These are phyloP conservation scores for Leishmania arabica DNA, from an alignment of 208 protist genomes.

Conservation along the genomic window DNA sequence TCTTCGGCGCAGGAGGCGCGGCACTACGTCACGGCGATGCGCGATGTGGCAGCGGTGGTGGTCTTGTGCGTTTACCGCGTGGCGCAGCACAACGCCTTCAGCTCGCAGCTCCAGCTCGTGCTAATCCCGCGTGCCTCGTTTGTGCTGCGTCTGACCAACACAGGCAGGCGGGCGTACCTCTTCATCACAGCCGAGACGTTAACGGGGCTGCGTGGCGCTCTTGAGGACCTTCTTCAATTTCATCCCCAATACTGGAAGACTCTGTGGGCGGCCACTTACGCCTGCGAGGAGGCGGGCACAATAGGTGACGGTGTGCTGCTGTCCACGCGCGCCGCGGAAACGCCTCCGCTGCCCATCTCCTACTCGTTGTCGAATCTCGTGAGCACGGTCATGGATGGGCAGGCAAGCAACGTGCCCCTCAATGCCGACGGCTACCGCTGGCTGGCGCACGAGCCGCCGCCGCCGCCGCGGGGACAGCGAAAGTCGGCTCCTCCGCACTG, in stretches of 20 bases:
- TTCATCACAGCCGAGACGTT: constrained; percentile 12
- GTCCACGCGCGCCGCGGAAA: constrained; percentile 2
- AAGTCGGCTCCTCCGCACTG: neutral
- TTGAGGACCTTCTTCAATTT: constrained; percentile 1
- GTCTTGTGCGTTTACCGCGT: constrained; percentile 41
- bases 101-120: constrained; percentile 37
- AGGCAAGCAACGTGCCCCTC: constrained; percentile 20
- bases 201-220: constrained; percentile 6
- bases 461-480: neutral
- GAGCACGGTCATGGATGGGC: constrained; percentile 3
- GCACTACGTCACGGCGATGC: neutral
- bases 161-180: constrained; percentile 17
- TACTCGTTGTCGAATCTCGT: constrained; percentile 15
- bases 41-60: constrained; percentile 39
- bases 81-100: constrained; percentile 33
- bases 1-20: constrained; percentile 32
- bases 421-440: constrained; percentile 24
- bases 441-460: constrained; percentile 23
- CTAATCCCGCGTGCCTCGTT: constrained; percentile 32
- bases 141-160: constrained; percentile 7
- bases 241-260: constrained; percentile 12
- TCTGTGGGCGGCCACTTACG: constrained; percentile 5
- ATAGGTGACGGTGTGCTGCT: neutral
- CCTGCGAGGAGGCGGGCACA: neutral
- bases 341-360: constrained; percentile 9